Evolutionary conservation across 768 basidiomycete species (phyloP), one percentile per base, ranked within the genome.

Genomic region (Boletus rufocinnamomeus): DNA sequence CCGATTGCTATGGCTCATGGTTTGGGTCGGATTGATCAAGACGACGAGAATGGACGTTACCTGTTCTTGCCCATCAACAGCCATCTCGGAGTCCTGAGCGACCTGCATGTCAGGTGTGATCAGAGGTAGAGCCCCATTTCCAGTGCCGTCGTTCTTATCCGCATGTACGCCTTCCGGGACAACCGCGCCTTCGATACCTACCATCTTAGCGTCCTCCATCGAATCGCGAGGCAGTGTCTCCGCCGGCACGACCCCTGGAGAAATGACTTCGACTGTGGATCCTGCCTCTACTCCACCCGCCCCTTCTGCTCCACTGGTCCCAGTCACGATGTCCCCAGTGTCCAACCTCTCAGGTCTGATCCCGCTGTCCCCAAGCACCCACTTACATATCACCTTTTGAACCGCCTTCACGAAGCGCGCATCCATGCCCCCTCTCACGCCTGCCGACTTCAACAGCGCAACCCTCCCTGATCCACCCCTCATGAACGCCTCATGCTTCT

Each of bases 401-500:
- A 80, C 65, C 30, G 73, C 69, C 46, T 73, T 75, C 21, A 79
- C 73, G 50, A 81, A 77, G 35, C 60, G 65, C 21, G 69, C 68
- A 45, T 67, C 77, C 61, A 80, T 66, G 8, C 72, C 71, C 11
- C 78, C 81, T 52, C 75, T 72, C 4, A 73, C 60, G 17, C 74
- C 74, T 0, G 72, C 72, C 37, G 68, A 68, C 57, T 73, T 67
- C 53, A 74, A 54, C 11, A 74, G 30, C 35, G 62, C 52, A 28
- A 74, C 69, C 56, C 86, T 76, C 14, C 75, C 76, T 4, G 73
- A 69, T 0, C 84, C 87, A 13, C 88, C 87, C 54, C 74, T 78
- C 68, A 91, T 79, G 62, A 86, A 91, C 0, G 68, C 69, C 7
- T 75, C 73, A 60, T 89, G 85, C 25, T 77, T 77, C 28, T 63